Conservation (phyloP, 2,329 filamentous ascomycete species). For the Calonectria naviculata region DNA sequence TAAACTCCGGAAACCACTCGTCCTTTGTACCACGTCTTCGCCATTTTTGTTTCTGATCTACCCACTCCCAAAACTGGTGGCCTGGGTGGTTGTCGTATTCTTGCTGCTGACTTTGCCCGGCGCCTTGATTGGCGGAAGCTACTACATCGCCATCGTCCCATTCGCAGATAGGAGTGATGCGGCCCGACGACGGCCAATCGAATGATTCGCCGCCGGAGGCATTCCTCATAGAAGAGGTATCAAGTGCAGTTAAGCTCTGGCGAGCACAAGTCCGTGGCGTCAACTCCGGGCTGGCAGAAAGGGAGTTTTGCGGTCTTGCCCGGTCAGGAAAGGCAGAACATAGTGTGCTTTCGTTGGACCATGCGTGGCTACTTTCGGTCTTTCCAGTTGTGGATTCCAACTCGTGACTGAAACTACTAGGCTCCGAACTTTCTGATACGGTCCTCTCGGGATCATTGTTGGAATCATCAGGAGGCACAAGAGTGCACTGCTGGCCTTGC, state of each 20-base stretch:
- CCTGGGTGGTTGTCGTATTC: conserved; percentile 14
- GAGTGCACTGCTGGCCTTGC: background rate
- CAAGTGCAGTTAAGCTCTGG: background rate
- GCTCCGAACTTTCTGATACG: background rate
- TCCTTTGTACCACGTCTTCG: conserved; percentile 1
- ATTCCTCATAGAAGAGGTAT: background rate
- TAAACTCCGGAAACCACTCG: conserved; percentile 12
- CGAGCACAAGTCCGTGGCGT: background rate
- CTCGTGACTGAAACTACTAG: background rate
- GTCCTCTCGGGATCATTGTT: background rate
- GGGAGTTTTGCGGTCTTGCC: background rate
- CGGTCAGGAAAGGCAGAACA: background rate
- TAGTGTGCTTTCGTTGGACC: background rate
- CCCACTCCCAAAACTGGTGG: conserved; percentile 21
- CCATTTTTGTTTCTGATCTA: conserved; percentile 2
- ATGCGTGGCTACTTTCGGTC: background rate
- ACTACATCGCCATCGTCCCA: background rate
- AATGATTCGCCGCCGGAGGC: background rate
- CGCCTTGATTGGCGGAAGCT: background rate
- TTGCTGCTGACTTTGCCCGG: background rate
- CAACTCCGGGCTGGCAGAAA: background rate
- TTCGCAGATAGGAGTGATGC: background rate
- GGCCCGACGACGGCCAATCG: background rate
- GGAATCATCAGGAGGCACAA: background rate
- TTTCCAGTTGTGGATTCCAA: background rate